A percentile compares a stretch with the other conserved stretches of the same genome.
Evolutionary conservation across 495 filamentous ascomycete genomes (phyloP).

Genomic region (Emericellopsis terricola): DNA sequence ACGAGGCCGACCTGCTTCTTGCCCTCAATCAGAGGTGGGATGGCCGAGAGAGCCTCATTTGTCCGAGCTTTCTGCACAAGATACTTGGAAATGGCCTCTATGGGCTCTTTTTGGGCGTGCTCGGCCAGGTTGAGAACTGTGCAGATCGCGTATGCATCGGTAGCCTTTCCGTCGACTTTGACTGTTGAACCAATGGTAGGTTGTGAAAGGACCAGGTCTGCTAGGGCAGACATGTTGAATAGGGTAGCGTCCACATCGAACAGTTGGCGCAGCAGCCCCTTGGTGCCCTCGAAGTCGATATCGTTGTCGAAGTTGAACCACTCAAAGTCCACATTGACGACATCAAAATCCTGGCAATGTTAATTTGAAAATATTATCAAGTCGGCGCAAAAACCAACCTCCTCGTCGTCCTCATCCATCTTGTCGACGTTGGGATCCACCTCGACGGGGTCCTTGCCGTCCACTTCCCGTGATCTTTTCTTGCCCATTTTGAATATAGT

Average conservation of each 20-base stretch:
- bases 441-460: background rate
- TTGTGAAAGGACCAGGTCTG: slow-evolving; percentile 80
- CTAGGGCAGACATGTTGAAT: slow-evolving; percentile 70
- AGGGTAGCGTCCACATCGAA: slow-evolving; percentile 73
- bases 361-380: background rate
- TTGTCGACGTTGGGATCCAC: background rate
- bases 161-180: slow-evolving; percentile 86
- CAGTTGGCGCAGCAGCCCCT: slow-evolving; percentile 80
- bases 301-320: slow-evolving; percentile 88
- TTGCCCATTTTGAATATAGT: slow-evolving; percentile 3
- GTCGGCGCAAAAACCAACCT: slow-evolving; percentile 1
- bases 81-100: slow-evolving; percentile 55
- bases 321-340: slow-evolving; percentile 94
- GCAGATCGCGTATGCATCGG: slow-evolving; percentile 87
- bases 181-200: slow-evolving; percentile 82
- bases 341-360: slow-evolving; percentile 51
- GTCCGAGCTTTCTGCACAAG: slow-evolving; percentile 39
- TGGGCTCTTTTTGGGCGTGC: slow-evolving; percentile 55
- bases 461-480: slow-evolving; percentile 2
- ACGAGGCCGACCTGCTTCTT: slow-evolving; percentile 58
- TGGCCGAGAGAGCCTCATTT: slow-evolving; percentile 30
- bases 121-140: slow-evolving; percentile 73
- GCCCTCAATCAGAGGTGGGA: slow-evolving; percentile 31
- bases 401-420: slow-evolving; percentile 7
- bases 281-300: slow-evolving; percentile 89